These are phyloP conservation scores for Aureobasidium lini DNA, from an alignment of 2,329 filamentous ascomycete genomes.

Conservation along the genomic window DNA sequence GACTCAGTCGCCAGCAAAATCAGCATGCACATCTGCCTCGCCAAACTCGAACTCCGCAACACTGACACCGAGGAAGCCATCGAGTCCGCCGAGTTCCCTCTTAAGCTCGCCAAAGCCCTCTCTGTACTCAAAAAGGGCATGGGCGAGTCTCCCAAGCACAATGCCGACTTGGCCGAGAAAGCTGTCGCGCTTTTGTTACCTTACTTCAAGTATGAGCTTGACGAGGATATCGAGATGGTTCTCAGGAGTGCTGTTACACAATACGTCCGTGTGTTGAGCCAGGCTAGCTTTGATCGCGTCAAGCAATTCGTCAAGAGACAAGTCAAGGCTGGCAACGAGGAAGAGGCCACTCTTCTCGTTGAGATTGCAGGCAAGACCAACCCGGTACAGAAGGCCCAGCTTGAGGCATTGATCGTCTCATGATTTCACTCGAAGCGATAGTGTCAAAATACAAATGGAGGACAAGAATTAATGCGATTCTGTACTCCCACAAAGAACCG, in stretches of 20 bases:
- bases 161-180: conserved; percentile 35
- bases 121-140: conserved; percentile 50
- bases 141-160: conserved; percentile 28
- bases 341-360: not conserved
- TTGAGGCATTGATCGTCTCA: conserved; percentile 2
- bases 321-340: not conserved
- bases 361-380: conserved; percentile 1
- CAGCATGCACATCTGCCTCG: conserved; percentile 58
- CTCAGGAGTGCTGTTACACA: conserved; percentile 36
- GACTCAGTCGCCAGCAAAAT: conserved; percentile 48
- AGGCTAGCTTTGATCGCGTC: conserved; percentile 7
- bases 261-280: conserved; percentile 19
- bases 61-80: conserved; percentile 53
- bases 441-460: not conserved
- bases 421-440: not conserved
- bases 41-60: conserved; percentile 63
- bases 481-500: not conserved
- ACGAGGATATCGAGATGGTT: conserved; percentile 48
- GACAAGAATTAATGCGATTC: not conserved
- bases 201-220: conserved; percentile 38
- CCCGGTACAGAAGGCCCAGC: conserved; percentile 2
- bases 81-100: conserved; percentile 49
- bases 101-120: conserved; percentile 59
- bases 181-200: conserved; percentile 44
- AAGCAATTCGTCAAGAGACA: conserved; percentile 1